These are phyloP conservation scores for Ustulina deusta DNA, from an alignment of 2,329 filamentous ascomycete species.

Conservation along the genomic window DNA sequence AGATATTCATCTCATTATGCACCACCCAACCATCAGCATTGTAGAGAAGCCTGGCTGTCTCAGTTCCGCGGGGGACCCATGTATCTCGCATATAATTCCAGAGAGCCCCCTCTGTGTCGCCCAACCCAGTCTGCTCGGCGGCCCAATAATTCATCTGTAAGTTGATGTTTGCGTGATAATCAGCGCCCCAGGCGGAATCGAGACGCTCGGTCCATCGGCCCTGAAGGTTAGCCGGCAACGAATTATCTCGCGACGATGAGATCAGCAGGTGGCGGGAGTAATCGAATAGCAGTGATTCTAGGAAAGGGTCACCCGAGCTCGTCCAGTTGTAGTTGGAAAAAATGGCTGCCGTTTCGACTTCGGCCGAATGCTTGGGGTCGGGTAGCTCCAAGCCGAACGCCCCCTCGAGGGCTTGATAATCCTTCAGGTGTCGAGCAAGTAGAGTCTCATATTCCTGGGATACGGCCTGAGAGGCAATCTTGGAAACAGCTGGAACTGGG, in stretches of 20 bases:
- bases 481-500: slow-evolving; percentile 55
- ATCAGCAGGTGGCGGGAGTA: slow-evolving; percentile 67
- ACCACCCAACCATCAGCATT: slow-evolving; percentile 66
- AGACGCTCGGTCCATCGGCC: slow-evolving; percentile 64
- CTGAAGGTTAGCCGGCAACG: slow-evolving; percentile 68
- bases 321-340: slow-evolving; percentile 51
- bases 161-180: slow-evolving; percentile 71
- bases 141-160: slow-evolving; percentile 72
- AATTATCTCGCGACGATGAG: slow-evolving; percentile 62
- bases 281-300: slow-evolving; percentile 66
- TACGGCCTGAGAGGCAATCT: slow-evolving; percentile 50
- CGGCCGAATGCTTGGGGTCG: slow-evolving; percentile 56
- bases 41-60: slow-evolving; percentile 66
- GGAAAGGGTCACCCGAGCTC: slow-evolving; percentile 60
- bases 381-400: slow-evolving; percentile 60
- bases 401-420: slow-evolving; percentile 56
- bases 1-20: slow-evolving; percentile 70
- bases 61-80: slow-evolving; percentile 64
- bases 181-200: slow-evolving; percentile 62
- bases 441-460: slow-evolving; percentile 51
- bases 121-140: slow-evolving; percentile 64
- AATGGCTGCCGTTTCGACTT: slow-evolving; percentile 53
- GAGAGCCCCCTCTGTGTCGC: slow-evolving; percentile 57
- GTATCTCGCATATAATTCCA: slow-evolving; percentile 67
- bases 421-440: slow-evolving; percentile 53